Conservation (phyloP, 2,329 filamentous ascomycete genomes). For the Fusarium piperis region DNA sequence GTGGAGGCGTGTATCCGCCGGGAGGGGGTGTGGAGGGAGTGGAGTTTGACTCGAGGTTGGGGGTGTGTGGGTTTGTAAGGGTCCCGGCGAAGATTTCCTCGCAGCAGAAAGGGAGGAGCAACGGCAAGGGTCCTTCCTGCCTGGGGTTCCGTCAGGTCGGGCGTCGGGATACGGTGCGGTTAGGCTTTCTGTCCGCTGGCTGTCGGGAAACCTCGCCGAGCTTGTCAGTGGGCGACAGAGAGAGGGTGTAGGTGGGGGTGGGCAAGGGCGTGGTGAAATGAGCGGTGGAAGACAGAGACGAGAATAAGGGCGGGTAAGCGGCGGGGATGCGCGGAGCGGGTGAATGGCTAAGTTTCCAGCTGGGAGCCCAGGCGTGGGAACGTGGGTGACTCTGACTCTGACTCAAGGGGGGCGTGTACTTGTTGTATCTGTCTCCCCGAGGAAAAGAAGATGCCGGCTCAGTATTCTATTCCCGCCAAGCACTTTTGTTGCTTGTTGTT, state of each 20-base stretch:
- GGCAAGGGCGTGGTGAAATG: slow-evolving; percentile 21
- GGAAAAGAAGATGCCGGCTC: slow-evolving; percentile 3
- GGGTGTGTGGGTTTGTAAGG: slow-evolving; percentile 28
- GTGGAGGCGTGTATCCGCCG: slow-evolving; percentile 3
- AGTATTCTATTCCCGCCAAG: slow-evolving; percentile 32
- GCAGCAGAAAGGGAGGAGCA: neutral
- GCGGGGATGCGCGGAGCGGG: slow-evolving; percentile 19
- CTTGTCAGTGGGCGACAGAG: neutral
- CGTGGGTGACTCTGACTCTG: neutral
- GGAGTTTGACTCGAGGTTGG: slow-evolving; percentile 1
- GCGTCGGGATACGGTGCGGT: slow-evolving; percentile 18
- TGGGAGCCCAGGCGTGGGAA: neutral
- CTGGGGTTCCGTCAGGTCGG: slow-evolving; percentile 14
- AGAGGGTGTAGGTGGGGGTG: too few species aligned
- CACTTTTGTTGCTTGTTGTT: slow-evolving; percentile 21
- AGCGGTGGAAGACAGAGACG: slow-evolving; percentile 26
- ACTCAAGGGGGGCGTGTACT: slow-evolving; percentile 4
- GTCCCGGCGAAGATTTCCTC: slow-evolving; percentile 26
- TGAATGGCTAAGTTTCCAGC: neutral
- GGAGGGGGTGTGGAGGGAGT: slow-evolving; percentile 4
- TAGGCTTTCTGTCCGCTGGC: slow-evolving; percentile 15
- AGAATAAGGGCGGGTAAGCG: slow-evolving; percentile 31
- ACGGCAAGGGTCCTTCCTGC: slow-evolving; percentile 20
- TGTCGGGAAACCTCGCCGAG: neutral
- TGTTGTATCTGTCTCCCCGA: too few species aligned